Base-by-base conservation (phyloP, 352 stramenopile species). In the Globisporangium okanoganense region DNA sequence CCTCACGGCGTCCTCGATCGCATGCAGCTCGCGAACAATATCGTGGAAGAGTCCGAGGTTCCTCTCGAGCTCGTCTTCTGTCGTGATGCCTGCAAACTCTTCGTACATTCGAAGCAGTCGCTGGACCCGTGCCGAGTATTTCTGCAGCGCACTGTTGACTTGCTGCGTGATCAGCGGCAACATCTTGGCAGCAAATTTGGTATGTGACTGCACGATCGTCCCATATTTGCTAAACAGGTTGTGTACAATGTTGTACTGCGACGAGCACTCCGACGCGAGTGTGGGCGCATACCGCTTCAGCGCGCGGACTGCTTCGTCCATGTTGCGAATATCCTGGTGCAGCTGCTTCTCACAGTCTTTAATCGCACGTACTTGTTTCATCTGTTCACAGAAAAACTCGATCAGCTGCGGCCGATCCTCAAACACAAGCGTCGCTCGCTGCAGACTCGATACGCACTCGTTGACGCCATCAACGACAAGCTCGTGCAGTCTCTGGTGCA, bases 381-480 rank as follows among this genome's bases (percentile, higher is more conserved):
- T 71, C 57, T 92, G 82, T 31, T 87, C 75, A 33, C 79, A 90
- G 49, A 90, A 92, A 33, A 70, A 84, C 25, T 89, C 78, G 33
- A 88, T 84, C 4, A 88, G 49, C 48, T 92, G 82, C 18, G 82
- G 82, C 8, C 82, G 72, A 40, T 92, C 82, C 65, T 92, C 82
- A 8, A 87, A 62, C 18, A 87, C 43, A 7, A 72, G 20, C 0
- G 65, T 78, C 10, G 78, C 73, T n/a, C 69, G 70, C 56, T 90
- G 82, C 4, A 92, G 62, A 4, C 29, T 43, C 27, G 44, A 48
- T 2, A 87, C 47, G 53, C 80, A 89, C 16, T 84, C 70, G 0
- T 52, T 36, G 1, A 83, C 66, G 2, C 82, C 82, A 2, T 74
- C 54, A 5, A 64, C 43, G 1, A 64, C 59, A 2, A 92, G 56